A percentile compares a stretch with the other conserved stretches of the same genome.
Evolutionary conservation across 2,329 filamentous ascomycete species (phyloP).

Genomic region (Graphilbum ipis-grandicollis): DNA sequence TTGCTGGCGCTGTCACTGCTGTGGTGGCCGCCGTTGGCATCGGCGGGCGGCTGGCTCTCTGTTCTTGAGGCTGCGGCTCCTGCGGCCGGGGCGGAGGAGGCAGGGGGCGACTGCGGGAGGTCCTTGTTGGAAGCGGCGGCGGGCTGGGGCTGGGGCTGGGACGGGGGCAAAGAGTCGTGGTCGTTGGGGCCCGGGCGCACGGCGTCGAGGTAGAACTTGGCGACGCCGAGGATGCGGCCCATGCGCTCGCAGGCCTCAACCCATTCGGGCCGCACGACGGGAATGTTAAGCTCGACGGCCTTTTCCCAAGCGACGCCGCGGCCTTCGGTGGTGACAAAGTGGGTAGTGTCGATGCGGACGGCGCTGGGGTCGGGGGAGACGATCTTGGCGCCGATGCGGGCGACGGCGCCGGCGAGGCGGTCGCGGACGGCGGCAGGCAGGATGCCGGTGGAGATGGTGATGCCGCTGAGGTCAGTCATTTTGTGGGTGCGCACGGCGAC

Average conservation of each 20-base stretch:
- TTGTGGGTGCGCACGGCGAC: conserved; percentile 84
- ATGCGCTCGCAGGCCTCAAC: conserved; percentile 89
- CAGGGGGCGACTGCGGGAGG: conserved; percentile 11
- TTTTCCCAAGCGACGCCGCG: conserved; percentile 86
- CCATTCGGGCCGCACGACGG: conserved; percentile 93
- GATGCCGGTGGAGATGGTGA: conserved; percentile 84
- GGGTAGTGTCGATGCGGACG: conserved; percentile 91
- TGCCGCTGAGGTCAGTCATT: conserved; percentile 92
- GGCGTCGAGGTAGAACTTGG: conserved; percentile 91
- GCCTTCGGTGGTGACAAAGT: conserved; percentile 94
- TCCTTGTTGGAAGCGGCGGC: conserved; percentile 16
- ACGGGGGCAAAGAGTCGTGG: conserved; percentile 1
- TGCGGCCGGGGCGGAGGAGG: conserved; percentile 8
- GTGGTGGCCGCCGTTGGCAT: not conserved
- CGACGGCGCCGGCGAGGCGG: conserved; percentile 55
- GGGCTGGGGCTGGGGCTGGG: conserved; percentile 5
- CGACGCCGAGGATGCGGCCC: conserved; percentile 81
- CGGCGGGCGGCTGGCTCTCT: too few relatives aligned
- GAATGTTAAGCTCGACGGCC: conserved; percentile 94
- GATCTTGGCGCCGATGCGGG: conserved; percentile 82
- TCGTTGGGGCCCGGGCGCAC: conserved; percentile 22
- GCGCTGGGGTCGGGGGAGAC: conserved; percentile 44
- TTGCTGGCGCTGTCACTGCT: not conserved
- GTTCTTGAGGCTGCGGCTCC: conserved; percentile 8
- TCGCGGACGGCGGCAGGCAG: conserved; percentile 59